These are phyloP conservation scores for Leptographium wingfieldii DNA, from an alignment of 2,329 filamentous ascomycete species.

Conservation along the genomic window DNA sequence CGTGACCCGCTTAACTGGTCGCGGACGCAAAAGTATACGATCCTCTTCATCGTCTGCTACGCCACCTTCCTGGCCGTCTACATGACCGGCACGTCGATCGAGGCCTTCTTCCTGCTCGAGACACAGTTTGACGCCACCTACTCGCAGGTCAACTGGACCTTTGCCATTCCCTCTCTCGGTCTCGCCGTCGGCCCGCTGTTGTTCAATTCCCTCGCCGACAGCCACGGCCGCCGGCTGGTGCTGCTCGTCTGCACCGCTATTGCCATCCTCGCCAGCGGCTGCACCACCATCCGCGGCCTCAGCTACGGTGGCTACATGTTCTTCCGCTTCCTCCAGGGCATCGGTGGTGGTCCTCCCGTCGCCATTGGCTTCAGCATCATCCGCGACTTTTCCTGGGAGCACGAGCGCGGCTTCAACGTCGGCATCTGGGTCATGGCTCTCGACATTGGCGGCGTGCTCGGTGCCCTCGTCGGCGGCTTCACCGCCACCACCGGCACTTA, in stretches of 20 bases:
- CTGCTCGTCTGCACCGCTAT: not conserved
- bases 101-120: slow-evolving; percentile 3
- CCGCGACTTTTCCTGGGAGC: slow-evolving; percentile 2
- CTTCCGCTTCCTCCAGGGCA: slow-evolving; percentile 2
- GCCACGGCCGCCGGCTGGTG: not conserved
- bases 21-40: not conserved
- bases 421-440: slow-evolving; percentile 1
- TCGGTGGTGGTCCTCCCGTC: not conserved
- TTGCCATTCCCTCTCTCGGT: not conserved
- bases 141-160: slow-evolving; percentile 1
- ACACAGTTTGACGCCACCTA: slow-evolving; percentile 1
- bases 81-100: slow-evolving; percentile 1
- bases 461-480: not conserved
- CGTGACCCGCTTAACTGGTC: slow-evolving; percentile 7
- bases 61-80: not conserved
- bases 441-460: not conserved
- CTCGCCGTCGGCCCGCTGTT: slow-evolving; percentile 1
- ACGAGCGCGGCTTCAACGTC: slow-evolving; percentile 2
- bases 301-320: slow-evolving; percentile 1
- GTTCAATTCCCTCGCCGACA: not conserved
- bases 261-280: not conserved
- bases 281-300: not conserved
- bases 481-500: not conserved
- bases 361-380: not conserved
- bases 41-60: slow-evolving; percentile 3